phyloP scores from a whole-genome alignment of 2,329 filamentous ascomycete genomes.

The Xylariales sp. region DNA sequence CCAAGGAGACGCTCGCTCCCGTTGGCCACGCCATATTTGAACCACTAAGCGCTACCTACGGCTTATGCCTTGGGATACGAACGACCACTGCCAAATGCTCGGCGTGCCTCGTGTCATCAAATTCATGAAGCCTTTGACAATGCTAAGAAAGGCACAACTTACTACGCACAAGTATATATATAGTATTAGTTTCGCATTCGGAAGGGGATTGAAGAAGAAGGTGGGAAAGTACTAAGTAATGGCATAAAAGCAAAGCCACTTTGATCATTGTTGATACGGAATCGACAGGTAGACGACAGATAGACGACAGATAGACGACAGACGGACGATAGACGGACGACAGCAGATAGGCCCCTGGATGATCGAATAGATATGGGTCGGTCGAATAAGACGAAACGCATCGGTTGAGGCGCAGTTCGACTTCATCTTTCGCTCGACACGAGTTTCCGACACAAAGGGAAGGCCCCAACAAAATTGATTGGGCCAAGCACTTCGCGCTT shows the following conservation, averaged over 20 bases:
- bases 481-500: constrained; percentile 11
- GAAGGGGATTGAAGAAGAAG: not conserved
- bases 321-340: no score
- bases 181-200: not conserved
- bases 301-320: no score
- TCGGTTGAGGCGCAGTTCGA: constrained; percentile 33
- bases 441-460: constrained; percentile 8
- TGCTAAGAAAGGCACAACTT: not conserved
- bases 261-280: not conserved
- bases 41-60: not conserved
- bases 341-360: constrained; percentile 2
- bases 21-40: not conserved
- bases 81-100: constrained; percentile 19
- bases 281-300: not conserved
- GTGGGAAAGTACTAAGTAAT: not conserved
- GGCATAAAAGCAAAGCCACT: not conserved
- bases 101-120: constrained; percentile 6
- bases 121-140: not conserved
- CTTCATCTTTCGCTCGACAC: constrained; percentile 2
- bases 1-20: not conserved
- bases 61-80: constrained; percentile 3
- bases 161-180: no score
- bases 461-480: constrained; percentile 32
- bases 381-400: constrained; percentile 30
- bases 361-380: constrained; percentile 21